Percentiles rank a stretch among this genome's conserved stretches.
These are phyloP conservation scores for Backusella morwellensis DNA, from an alignment of 192 early-diverging fungal genomes.

Conservation along the genomic window DNA sequence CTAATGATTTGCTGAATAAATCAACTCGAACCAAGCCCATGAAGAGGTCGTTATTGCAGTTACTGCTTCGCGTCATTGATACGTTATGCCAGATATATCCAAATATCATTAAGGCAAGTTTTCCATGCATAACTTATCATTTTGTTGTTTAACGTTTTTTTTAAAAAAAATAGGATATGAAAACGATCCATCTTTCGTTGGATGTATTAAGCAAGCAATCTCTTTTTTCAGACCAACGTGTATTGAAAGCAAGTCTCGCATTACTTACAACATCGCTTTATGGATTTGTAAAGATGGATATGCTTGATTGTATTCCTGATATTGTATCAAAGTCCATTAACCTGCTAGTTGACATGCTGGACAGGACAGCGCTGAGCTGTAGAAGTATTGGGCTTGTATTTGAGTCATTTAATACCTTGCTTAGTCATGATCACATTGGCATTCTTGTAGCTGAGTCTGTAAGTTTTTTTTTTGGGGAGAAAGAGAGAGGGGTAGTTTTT, in stretches of 20 bases:
- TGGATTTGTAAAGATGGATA: background rate
- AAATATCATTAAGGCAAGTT: background rate
- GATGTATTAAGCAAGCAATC: background rate
- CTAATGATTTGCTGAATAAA: background rate
- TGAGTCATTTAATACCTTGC: slow-evolving; percentile 25
- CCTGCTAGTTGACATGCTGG: slow-evolving; percentile 14
- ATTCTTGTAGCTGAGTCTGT: slow-evolving; percentile 15
- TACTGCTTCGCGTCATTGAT: background rate
- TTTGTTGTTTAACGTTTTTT: background rate
- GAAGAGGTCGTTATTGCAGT: background rate
- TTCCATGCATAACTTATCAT: too few relatives aligned
- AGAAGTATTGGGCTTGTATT: slow-evolving; percentile 24
- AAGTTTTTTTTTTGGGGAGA: background rate
- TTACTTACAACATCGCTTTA: background rate
- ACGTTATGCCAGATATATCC: background rate
- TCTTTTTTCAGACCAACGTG: background rate
- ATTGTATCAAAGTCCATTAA: slow-evolving; percentile 4
- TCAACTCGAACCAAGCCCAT: background rate
- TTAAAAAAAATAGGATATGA: background rate
- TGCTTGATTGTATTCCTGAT: background rate
- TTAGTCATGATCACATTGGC: slow-evolving; percentile 15
- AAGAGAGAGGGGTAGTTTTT: too few relatives aligned
- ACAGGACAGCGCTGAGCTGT: slow-evolving; percentile 20
- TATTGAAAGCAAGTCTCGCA: background rate
- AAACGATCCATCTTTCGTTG: background rate